phyloP scores from a whole-genome alignment of 2,329 filamentous ascomycete species.

The Chalaropsis thielavioides region DNA sequence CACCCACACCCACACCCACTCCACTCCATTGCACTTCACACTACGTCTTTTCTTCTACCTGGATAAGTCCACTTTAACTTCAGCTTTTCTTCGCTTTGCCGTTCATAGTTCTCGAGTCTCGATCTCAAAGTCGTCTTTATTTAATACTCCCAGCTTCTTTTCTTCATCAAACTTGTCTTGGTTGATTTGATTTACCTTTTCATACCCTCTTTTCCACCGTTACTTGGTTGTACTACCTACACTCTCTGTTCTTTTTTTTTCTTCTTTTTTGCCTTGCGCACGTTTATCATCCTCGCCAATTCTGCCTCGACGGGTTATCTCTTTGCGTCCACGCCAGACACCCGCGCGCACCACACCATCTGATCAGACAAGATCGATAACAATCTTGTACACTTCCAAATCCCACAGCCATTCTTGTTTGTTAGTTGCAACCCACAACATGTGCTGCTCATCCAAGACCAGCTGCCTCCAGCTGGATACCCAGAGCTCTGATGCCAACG shows the following conservation, averaged over 20 bases:
- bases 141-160: background rate
- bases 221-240: conserved; percentile 2
- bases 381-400: background rate
- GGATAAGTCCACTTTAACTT: background rate
- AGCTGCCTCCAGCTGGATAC: background rate
- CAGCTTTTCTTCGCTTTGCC: background rate
- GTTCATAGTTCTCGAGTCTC: background rate
- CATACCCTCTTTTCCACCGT: background rate
- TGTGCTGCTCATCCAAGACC: background rate
- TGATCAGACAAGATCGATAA: background rate
- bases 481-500: background rate
- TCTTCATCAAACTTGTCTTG: background rate
- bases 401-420: too few species aligned
- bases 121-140: background rate
- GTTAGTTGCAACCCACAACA: background rate
- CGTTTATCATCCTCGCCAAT: background rate
- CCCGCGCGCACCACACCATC: background rate
- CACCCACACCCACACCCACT: background rate
- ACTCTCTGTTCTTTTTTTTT: background rate
- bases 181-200: too few species aligned
- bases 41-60: background rate
- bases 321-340: too few species aligned
- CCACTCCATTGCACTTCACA: background rate
- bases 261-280: background rate
- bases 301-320: background rate